Evolutionary conservation across 2,329 filamentous ascomycete genomes (phyloP).

Genomic region (Trichoderma brevicompactum): DNA sequence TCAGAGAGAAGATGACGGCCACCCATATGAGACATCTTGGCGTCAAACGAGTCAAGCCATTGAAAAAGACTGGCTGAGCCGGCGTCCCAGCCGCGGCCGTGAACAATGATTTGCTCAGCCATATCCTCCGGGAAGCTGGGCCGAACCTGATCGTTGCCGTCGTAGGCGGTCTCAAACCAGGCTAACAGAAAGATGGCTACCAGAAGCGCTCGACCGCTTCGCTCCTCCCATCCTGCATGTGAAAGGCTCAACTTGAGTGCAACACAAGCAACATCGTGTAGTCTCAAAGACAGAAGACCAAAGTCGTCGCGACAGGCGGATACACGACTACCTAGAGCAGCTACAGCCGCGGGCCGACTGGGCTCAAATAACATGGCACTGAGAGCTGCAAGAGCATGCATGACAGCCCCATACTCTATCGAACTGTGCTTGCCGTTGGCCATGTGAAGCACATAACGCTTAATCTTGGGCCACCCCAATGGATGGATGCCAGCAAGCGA

Average conservation of each 20-base stretch:
- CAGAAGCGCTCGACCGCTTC: slow-evolving; percentile 8
- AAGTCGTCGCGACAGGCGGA: slow-evolving; percentile 11
- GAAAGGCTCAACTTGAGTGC: slow-evolving; percentile 9
- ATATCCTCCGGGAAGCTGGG: slow-evolving; percentile 6
- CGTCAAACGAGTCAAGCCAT: slow-evolving; percentile 15
- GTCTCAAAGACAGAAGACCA: not conserved
- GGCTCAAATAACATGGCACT: slow-evolving; percentile 15
- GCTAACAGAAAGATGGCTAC: not conserved
- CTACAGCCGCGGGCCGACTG: slow-evolving; percentile 9
- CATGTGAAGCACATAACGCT: slow-evolving; percentile 12
- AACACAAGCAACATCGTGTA: slow-evolving; percentile 8
- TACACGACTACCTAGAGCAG: not conserved
- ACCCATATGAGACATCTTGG: slow-evolving; percentile 18
- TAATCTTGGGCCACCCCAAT: slow-evolving; percentile 3
- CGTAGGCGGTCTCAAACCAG: slow-evolving; percentile 13
- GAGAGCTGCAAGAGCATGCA: slow-evolving; percentile 16
- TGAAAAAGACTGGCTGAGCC: slow-evolving; percentile 10
- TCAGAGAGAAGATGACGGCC: slow-evolving; percentile 6
- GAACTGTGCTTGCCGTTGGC: slow-evolving; percentile 6
- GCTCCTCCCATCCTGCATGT: slow-evolving; percentile 5
- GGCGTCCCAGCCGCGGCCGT: not conserved
- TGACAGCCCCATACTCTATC: slow-evolving; percentile 11
- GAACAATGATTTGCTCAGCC: slow-evolving; percentile 3
- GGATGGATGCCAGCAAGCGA: slow-evolving; percentile 9
- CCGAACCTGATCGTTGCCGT: slow-evolving; percentile 8